These are phyloP conservation scores for Pythium scleroteichum DNA, from an alignment of 352 stramenopile genomes.

Conservation along the genomic window DNA sequence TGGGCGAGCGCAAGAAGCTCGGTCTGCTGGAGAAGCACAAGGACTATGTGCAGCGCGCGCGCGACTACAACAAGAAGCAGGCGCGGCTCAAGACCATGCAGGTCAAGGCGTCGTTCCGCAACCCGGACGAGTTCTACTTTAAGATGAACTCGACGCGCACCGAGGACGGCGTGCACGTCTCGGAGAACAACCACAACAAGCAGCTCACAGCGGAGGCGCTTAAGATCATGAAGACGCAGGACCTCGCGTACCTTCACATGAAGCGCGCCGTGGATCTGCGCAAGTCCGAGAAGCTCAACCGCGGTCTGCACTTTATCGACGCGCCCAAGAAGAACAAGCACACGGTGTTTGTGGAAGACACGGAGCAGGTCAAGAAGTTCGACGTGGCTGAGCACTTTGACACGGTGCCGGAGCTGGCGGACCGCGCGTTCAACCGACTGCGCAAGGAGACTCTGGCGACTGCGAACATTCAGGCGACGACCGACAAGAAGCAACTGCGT, in stretches of 20 bases:
- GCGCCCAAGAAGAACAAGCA: conserved; percentile 87
- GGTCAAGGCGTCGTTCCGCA: conserved; percentile 93
- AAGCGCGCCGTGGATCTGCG: conserved; percentile 74
- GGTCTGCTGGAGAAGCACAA: conserved; percentile 98
- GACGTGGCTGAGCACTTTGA: conserved; percentile 93
- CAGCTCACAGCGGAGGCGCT: conserved; percentile 80
- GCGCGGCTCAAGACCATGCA: conserved; percentile 86
- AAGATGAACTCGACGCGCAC: conserved; percentile 92
- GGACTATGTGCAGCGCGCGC: conserved; percentile 96
- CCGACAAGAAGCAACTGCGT: conserved; percentile 45
- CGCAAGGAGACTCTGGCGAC: conserved; percentile 61
- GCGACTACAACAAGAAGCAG: conserved; percentile 96
- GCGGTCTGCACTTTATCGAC: conserved; percentile 79
- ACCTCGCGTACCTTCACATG: conserved; percentile 94
- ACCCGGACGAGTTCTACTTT: conserved; percentile 99
- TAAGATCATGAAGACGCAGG: conserved; percentile 95
- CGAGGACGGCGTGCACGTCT: conserved; percentile 71
- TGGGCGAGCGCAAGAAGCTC: conserved; percentile 89
- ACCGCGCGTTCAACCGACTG: conserved; percentile 76
- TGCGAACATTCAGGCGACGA: conserved; percentile 31
- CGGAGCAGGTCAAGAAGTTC: conserved; percentile 80
- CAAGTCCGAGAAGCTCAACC: conserved; percentile 79
- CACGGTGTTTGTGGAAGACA: conserved; percentile 93
- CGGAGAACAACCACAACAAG: conserved; percentile 67
- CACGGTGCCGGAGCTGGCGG: conserved; percentile 69